Evolutionary conservation across 1,284 basidiomycete genomes (phyloP).

Genomic region (Meira miltonrushii): DNA sequence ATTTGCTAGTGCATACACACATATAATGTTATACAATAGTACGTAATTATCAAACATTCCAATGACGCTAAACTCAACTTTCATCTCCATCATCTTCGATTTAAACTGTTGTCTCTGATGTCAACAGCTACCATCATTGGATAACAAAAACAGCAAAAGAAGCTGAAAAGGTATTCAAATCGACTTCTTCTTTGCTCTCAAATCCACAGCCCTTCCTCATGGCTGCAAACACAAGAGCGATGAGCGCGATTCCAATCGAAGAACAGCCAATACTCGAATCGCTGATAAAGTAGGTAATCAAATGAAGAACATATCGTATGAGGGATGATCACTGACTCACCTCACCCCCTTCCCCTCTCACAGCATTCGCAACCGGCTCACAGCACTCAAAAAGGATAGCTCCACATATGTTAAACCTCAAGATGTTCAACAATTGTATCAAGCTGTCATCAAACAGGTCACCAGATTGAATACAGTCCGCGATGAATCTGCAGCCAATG

Average conservation of each 20-base stretch:
- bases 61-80: no score
- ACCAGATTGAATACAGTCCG: constrained; percentile 86
- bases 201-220: background rate
- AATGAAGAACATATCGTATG: background rate
- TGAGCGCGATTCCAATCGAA: constrained; percentile 53
- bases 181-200: no score
- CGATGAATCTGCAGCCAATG: constrained; percentile 56
- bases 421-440: constrained; percentile 90
- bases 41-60: no score
- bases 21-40: no score
- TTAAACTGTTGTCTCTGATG: no score
- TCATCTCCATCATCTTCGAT: no score
- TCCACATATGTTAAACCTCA: constrained; percentile 81
- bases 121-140: no score
- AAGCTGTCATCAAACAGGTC: constrained; percentile 89
- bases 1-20: no score
- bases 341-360: constrained; percentile 7
- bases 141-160: no score
- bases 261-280: constrained; percentile 90
- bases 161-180: no score
- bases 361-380: constrained; percentile 79
- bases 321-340: constrained; percentile 39
- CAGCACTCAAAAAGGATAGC: constrained; percentile 80
- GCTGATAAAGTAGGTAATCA: constrained; percentile 71
- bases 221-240: constrained; percentile 17